Percentiles rank a stretch among this genome's conserved stretches.
phyloP scores from a whole-genome alignment of 169 alveolate genomes.

The Babesia ovis region DNA sequence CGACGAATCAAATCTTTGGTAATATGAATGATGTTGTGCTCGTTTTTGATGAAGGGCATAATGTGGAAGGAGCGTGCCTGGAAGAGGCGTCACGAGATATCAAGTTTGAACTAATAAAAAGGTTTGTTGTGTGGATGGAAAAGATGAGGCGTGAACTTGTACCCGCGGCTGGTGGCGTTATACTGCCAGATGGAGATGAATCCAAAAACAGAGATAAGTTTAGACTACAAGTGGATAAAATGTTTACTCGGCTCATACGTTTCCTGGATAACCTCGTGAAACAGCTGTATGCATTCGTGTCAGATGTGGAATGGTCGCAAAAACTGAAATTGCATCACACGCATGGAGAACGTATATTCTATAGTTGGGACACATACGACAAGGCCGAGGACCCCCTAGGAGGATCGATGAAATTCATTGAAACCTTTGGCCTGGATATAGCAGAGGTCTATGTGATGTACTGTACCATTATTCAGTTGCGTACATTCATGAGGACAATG shows the following conservation, averaged over 20 bases:
- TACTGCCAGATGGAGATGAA: not conserved
- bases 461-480: conserved; percentile 29
- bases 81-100: conserved; percentile 82
- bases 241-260: conserved; percentile 1
- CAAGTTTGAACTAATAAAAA: not conserved
- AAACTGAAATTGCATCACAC: not conserved
- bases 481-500: conserved; percentile 9
- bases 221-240: not conserved
- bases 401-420: conserved; percentile 25
- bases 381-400: conserved; percentile 19
- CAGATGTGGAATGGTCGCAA: not conserved
- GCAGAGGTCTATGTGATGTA: conserved; percentile 24
- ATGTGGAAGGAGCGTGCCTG: conserved; percentile 82
- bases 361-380: conserved; percentile 61
- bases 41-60: conserved; percentile 94
- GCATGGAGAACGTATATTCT: conserved; percentile 15
- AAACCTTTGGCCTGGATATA: conserved; percentile 19
- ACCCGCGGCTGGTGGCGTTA: not conserved
- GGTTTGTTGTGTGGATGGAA: conserved; percentile 19
- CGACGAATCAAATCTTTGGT: conserved; percentile 74
- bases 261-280: conserved; percentile 15
- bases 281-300: conserved; percentile 12
- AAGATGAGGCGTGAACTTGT: conserved; percentile 1
- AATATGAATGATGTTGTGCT: conserved; percentile 80
- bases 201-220: not conserved